Evolutionary conservation across 495 filamentous ascomycete species (phyloP).

Genomic region (Margaritispora aquatica): DNA sequence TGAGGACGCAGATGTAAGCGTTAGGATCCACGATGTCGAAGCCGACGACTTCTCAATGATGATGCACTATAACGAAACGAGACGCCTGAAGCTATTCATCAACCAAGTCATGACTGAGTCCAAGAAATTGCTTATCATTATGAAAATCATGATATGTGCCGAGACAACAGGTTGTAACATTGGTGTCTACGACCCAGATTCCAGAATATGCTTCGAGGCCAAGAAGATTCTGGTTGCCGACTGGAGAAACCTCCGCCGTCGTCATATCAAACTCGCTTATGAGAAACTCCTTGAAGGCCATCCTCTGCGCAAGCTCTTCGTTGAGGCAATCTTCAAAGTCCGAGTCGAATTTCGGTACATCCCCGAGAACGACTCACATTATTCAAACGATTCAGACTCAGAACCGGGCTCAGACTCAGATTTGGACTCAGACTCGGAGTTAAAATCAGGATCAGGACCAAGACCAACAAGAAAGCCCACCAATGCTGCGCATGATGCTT

Average conservation of each 20-base stretch:
- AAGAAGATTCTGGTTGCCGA: neutral
- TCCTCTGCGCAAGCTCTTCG: slow-evolving; percentile 1
- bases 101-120: neutral
- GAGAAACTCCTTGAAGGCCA: neutral
- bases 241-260: neutral
- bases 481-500: neutral
- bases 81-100: neutral
- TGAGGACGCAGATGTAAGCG: neutral
- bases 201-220: neutral
- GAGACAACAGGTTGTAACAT: neutral
- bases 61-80: neutral
- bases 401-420: too few relatives aligned
- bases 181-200: neutral
- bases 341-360: neutral
- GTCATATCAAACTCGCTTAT: neutral
- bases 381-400: neutral
- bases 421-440: neutral
- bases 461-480: too few relatives aligned
- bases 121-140: neutral
- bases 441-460: too few relatives aligned
- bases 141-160: neutral
- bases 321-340: neutral
- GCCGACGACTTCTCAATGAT: neutral
- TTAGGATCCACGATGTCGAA: neutral
- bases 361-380: neutral